Conservation (phyloP, 768 basidiomycete species). For the Boletus rufocinnamomeus region DNA sequence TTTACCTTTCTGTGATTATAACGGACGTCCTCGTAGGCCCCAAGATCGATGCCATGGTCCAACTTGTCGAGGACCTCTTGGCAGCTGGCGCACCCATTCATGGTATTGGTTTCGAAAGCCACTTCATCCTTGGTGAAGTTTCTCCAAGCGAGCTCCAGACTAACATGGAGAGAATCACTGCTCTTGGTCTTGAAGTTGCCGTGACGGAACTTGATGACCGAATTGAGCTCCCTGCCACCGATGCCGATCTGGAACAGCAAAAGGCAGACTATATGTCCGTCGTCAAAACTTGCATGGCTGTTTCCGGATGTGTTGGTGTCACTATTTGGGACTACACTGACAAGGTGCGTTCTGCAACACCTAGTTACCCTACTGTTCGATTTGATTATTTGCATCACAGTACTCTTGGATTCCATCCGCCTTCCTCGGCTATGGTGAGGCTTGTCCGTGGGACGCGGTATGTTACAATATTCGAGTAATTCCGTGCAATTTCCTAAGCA, state of each 20-base stretch:
- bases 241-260: constrained; percentile 53
- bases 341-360: constrained; percentile 19
- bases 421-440: constrained; percentile 16
- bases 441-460: constrained; percentile 23
- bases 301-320: constrained; percentile 39
- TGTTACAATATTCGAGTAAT: neutral
- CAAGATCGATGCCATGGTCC: constrained; percentile 51
- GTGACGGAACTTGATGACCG: constrained; percentile 71
- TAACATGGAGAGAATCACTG: constrained; percentile 53
- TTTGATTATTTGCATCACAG: constrained; percentile 3
- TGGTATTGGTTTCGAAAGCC: constrained; percentile 62
- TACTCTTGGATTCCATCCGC: constrained; percentile 16
- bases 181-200: constrained; percentile 65
- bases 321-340: constrained; percentile 47
- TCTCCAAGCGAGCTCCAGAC: constrained; percentile 46
- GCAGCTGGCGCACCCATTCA: constrained; percentile 53
- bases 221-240: constrained; percentile 52
- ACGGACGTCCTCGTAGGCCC: constrained; percentile 4
- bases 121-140: constrained; percentile 60
- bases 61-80: constrained; percentile 51
- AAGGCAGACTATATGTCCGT: constrained; percentile 58
- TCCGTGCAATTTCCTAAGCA: neutral
- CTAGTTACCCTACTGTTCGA: constrained; percentile 23
- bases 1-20: neutral
- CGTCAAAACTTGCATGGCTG: constrained; percentile 52